These are phyloP conservation scores for Nicotiana benthamiana DNA, from an alignment of 257 asterid genomes.

Conservation along the genomic window DNA sequence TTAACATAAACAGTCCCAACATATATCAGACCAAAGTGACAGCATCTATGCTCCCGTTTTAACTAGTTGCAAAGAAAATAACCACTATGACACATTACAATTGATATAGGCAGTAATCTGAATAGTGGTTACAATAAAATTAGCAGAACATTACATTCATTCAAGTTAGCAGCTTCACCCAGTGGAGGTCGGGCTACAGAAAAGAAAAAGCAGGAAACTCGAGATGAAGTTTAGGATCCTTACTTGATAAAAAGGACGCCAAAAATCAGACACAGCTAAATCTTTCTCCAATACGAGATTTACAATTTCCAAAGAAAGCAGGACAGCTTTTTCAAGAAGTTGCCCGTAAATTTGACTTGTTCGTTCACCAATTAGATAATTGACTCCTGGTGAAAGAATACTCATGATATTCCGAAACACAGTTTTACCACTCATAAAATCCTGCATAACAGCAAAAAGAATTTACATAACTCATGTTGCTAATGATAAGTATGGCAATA, in stretches of 20 bases:
- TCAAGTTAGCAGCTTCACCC: not conserved
- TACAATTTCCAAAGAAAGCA: conserved; percentile 72
- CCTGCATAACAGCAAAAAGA: conserved; percentile 46
- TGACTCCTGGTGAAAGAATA: conserved; percentile 75
- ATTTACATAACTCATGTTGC: not conserved
- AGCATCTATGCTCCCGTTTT: not conserved
- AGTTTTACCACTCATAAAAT: conserved; percentile 89
- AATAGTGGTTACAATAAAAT: not conserved
- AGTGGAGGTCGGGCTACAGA: not conserved
- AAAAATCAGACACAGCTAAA: conserved; percentile 56
- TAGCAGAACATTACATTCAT: not conserved
- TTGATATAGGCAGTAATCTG: not conserved
- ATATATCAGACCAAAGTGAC: not conserved
- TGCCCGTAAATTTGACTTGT: conserved; percentile 74
- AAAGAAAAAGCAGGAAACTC: conserved; percentile 5
- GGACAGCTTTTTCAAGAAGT: conserved; percentile 72
- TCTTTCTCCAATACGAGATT: conserved; percentile 84
- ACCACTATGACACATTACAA: not conserved
- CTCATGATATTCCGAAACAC: conserved; percentile 78
- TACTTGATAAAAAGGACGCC: conserved; percentile 95
- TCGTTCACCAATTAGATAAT: conserved; percentile 50
- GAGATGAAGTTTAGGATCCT: not conserved
- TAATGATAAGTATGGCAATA: not conserved
- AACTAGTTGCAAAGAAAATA: not conserved
- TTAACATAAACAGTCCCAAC: not conserved